Conservation (phyloP, 208 protist genomes). For the Wallacemonas rigidus region DNA sequence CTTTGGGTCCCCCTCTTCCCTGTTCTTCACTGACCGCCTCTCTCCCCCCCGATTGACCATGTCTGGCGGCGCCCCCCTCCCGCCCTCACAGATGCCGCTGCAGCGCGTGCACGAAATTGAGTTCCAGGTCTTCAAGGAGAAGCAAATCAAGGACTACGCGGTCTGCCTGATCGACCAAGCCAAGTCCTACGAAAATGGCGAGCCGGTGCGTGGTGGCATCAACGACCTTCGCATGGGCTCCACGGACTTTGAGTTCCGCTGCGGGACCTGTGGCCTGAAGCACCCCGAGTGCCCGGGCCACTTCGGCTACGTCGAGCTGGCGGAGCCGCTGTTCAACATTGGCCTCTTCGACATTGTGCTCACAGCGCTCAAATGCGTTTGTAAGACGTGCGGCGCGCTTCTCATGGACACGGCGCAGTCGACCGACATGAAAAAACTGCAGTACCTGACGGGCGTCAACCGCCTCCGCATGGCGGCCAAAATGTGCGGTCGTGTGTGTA, state of each 20-base stretch:
- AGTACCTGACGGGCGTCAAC: constrained; percentile 56
- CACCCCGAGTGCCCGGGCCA: no score
- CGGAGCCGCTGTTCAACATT: no score
- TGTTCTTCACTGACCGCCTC: neutral
- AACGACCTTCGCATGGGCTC: no score
- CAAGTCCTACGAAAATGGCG: constrained; percentile 85
- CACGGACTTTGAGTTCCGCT: no score
- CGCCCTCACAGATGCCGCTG: constrained; percentile 79
- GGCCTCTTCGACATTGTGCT: no score
- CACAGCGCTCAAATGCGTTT: no score
- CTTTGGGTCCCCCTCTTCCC: neutral
- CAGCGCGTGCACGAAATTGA: constrained; percentile 80
- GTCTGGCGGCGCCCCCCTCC: constrained; percentile 80
- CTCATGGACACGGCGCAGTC: no score
- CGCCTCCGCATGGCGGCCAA: constrained; percentile 79
- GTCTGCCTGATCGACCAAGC: constrained; percentile 80
- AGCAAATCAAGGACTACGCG: constrained; percentile 88
- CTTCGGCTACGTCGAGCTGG: no score
- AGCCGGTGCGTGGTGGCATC: constrained; percentile 69
- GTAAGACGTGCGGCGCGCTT: no score
- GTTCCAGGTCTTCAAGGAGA: constrained; percentile 89
- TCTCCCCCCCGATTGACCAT: constrained; percentile 27
- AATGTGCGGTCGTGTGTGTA: constrained; percentile 68
- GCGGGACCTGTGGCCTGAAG: no score
- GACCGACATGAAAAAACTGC: neutral